Evolutionary conservation across 2,329 filamentous ascomycete genomes (phyloP), one percentile per base, ranked within the genome.

Genomic region (Proliferodiscus dingleyae): DNA sequence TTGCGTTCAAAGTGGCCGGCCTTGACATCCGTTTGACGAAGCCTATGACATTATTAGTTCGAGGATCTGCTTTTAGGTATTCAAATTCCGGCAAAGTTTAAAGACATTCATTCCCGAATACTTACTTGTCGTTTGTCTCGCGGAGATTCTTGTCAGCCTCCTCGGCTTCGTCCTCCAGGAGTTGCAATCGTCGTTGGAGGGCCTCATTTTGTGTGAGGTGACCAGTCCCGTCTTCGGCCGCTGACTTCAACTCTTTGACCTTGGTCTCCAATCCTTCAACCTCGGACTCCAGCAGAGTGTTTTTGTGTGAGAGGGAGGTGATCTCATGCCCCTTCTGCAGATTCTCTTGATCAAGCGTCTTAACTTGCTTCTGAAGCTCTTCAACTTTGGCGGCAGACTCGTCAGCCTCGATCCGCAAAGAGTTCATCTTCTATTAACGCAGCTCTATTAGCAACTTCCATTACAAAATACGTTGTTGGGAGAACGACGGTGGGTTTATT

Each of bases 1-100:
- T 97, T 97, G 73, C 93, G 93, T 77, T 98, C 93, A 72, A 91
- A 97, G 77, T 98, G 91, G 63, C 91, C 93, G 64, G 91, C 90
- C 80, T 97, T 97, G 74, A 97, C 89, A 69, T 98, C 93, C 73
- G 93, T 96, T 76, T 95, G 90, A 69, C 93, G 90, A 66, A 97
- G 88, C 75, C 93, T 98, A 61, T 56, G 47, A 46, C 3, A 40
- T 4, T 9, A 36, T 53, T 34, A 51, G 43, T 46, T 49, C 60
- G 51, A 36, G 38, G 29, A 11, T 37, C 38, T 50, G 33, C 38
- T 16, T 47, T 34, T 21, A 21, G 30, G 13, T 33, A 33, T 37
- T 23, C 24, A 37, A 29, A 23, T 23, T 46, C 26, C 44, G 16
- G 36, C 37, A 9, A 18, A 4, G 23, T 41, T 36, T 26, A 23